Conservation (phyloP, 495 filamentous ascomycete species). For the Aspergillus avenaceus region DNA sequence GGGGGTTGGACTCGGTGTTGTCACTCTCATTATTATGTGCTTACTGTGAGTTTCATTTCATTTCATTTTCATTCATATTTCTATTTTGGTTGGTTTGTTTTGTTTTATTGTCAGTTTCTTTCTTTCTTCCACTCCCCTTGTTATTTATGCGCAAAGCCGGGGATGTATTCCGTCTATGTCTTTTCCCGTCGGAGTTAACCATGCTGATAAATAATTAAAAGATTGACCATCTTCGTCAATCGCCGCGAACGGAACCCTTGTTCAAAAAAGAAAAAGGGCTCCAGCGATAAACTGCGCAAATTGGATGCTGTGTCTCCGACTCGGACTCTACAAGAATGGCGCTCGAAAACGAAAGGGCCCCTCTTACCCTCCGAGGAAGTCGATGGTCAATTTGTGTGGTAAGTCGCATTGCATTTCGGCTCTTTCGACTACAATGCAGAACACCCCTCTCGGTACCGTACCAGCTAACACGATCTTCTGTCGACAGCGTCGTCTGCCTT, state of each 20-base stretch:
- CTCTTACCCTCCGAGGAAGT: conserved; percentile 32
- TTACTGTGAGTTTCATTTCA: conserved; percentile 27
- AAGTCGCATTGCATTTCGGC: conserved; percentile 10
- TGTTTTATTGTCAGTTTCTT: too few relatives aligned
- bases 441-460: neutral
- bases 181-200: too few relatives aligned
- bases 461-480: neutral
- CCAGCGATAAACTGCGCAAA: conserved; percentile 32
- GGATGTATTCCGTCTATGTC: too few relatives aligned
- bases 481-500: conserved; percentile 37
- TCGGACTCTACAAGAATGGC: conserved; percentile 42
- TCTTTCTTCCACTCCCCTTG: too few relatives aligned
- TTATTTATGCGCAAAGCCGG: too few relatives aligned
- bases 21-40: conserved; percentile 33
- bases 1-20: conserved; percentile 37
- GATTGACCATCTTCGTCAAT: conserved; percentile 35
- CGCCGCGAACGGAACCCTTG: conserved; percentile 28
- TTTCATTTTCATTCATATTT: conserved; percentile 5
- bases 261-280: conserved; percentile 22
- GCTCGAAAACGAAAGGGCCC: conserved; percentile 32
- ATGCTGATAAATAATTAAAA: too few relatives aligned
- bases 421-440: too few relatives aligned
- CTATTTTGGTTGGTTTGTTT: too few relatives aligned
- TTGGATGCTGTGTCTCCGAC: conserved; percentile 38
- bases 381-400: conserved; percentile 44